Percentiles rank a stretch among this genome's conserved stretches.
These are phyloP conservation scores for Chamaenerion angustifolium DNA, from an alignment of 345 rosid species.

Conservation along the genomic window DNA sequence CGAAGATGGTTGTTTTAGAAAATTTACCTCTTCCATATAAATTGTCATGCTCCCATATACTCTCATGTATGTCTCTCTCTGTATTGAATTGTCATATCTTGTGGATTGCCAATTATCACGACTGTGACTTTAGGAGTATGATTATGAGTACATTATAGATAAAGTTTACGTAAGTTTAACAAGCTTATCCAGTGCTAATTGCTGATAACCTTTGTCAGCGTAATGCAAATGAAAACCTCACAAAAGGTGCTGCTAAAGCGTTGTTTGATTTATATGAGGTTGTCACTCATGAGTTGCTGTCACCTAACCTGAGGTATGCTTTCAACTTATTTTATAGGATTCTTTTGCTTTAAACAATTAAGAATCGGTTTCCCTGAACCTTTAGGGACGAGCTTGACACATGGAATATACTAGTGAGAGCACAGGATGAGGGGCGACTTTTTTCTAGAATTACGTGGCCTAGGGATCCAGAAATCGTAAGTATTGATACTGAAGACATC, in stretches of 20 bases:
- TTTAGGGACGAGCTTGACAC: slow-evolving; percentile 93
- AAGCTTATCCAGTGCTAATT: too few relatives aligned
- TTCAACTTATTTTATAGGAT: slow-evolving; percentile 2
- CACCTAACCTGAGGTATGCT: slow-evolving; percentile 66
- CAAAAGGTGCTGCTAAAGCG: slow-evolving; percentile 86
- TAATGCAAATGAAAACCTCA: slow-evolving; percentile 53
- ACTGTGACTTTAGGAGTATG: too few relatives aligned
- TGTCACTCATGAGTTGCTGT: slow-evolving; percentile 80
- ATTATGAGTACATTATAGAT: too few relatives aligned
- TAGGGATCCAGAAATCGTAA: slow-evolving; percentile 83
- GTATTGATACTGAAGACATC: slow-evolving; percentile 10
- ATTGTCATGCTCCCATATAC: too few relatives aligned
- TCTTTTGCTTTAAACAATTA: background rate
- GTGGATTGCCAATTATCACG: too few relatives aligned
- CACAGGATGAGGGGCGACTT: slow-evolving; percentile 74
- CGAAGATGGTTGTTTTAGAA: too few relatives aligned
- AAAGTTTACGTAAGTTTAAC: too few relatives aligned
- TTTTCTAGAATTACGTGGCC: slow-evolving; percentile 90
- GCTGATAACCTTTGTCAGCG: slow-evolving; percentile 29
- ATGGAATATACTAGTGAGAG: slow-evolving; percentile 80
- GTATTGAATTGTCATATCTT: too few relatives aligned
- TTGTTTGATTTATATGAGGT: slow-evolving; percentile 63
- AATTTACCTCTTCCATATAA: too few relatives aligned
- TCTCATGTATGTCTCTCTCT: too few relatives aligned
- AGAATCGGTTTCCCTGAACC: background rate